A percentile compares a stretch with the other conserved stretches of the same genome.
These are phyloP conservation scores for Choricystis sp. DNA, from an alignment of 139 green algal genomes.

Conservation along the genomic window DNA sequence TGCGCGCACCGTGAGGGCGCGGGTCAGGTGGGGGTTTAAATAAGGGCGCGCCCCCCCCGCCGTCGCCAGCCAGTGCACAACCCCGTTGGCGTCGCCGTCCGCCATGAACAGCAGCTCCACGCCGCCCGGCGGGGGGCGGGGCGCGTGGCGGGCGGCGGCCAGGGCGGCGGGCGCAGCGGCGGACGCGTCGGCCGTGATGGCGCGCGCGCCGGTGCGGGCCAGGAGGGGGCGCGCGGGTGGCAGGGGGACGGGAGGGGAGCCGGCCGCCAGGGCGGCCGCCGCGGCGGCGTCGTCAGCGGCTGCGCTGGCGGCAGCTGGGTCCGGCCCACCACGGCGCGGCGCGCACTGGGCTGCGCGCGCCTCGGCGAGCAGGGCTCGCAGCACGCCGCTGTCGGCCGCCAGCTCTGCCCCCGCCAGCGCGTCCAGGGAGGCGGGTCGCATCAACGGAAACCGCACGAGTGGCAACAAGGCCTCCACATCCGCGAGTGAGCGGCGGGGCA, in stretches of 20 bases:
- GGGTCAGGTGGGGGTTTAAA: constrained; percentile 55
- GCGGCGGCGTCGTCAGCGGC: background rate
- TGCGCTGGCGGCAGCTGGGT: no score
- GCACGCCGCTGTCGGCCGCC: constrained; percentile 5
- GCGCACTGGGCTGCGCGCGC: constrained; percentile 7
- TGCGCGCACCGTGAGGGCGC: constrained; percentile 26
- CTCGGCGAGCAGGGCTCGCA: constrained; percentile 26
- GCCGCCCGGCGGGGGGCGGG: constrained; percentile 15
- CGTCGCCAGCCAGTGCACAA: constrained; percentile 33
- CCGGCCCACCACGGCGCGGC: constrained; percentile 1
- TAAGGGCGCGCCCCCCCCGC: constrained; percentile 30
- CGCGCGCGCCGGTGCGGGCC: background rate
- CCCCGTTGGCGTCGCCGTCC: constrained; percentile 59
- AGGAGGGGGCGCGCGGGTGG: no score
- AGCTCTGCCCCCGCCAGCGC: constrained; percentile 12
- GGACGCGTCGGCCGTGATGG: background rate
- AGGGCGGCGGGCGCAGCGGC: constrained; percentile 8
- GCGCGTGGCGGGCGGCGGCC: constrained; percentile 3
- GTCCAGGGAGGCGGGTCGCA: constrained; percentile 24
- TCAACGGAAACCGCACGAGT: constrained; percentile 46
- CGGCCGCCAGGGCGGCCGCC: no score
- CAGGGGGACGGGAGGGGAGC: background rate
- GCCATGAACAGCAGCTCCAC: constrained; percentile 54
- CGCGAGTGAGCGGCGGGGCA: constrained; percentile 7
- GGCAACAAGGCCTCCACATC: constrained; percentile 29